phyloP scores from a whole-genome alignment of 768 basidiomycete species.

The Leccinellum rugosiceps region DNA sequence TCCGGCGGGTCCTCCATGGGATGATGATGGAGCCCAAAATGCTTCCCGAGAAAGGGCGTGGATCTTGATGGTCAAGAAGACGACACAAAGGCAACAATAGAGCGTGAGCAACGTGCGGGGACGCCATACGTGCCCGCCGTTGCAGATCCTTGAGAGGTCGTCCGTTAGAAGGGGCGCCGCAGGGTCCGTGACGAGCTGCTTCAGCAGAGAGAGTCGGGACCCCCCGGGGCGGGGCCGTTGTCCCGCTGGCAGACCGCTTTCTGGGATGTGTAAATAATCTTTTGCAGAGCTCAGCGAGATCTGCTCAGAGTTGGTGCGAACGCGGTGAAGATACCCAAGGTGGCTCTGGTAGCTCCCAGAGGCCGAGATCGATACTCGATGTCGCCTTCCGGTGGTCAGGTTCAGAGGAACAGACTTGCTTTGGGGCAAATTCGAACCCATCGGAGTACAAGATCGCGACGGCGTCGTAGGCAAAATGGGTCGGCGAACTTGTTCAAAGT shows the following conservation, averaged over 20 bases:
- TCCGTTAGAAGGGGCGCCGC: conserved; percentile 22
- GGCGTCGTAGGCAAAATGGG: background rate
- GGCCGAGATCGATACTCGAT: conserved; percentile 26
- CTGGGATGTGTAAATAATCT: conserved; percentile 14
- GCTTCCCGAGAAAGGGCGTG: conserved; percentile 5
- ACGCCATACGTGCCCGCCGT: conserved; percentile 21
- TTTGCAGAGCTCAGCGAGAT: conserved; percentile 10
- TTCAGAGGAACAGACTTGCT: conserved; percentile 27
- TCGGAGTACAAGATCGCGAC: background rate
- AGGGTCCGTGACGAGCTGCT: conserved; percentile 25
- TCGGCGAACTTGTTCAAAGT: background rate
- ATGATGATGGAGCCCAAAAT: background rate
- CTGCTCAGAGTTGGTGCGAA: conserved; percentile 25
- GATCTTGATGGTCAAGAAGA: conserved; percentile 36
- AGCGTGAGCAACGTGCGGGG: conserved; percentile 32
- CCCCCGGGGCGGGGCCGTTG: conserved; percentile 14
- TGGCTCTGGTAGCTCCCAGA: conserved; percentile 46
- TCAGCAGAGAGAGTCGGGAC: conserved; percentile 25
- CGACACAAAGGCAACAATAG: conserved; percentile 43
- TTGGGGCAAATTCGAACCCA: conserved; percentile 19
- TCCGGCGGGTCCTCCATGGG: too few species aligned
- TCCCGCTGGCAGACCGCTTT: conserved; percentile 13
- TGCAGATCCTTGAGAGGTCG: conserved; percentile 23
- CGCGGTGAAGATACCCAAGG: conserved; percentile 43
- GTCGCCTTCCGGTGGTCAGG: conserved; percentile 12